Evolutionary conservation across 169 alveolate genomes (phyloP).

Genomic region (Plasmodium fragile): DNA sequence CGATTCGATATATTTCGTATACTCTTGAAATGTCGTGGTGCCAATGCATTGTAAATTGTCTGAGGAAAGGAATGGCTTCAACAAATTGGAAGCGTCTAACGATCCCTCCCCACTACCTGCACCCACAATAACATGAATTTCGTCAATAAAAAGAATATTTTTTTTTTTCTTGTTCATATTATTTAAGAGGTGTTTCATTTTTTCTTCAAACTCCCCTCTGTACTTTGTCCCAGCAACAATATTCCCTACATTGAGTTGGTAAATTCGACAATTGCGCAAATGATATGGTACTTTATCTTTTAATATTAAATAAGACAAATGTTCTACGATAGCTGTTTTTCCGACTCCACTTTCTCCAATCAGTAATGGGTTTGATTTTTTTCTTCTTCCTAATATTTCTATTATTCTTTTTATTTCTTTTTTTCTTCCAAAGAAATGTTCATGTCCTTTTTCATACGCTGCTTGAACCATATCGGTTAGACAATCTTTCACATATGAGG

Average conservation of each 20-base stretch:
- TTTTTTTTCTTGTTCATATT: conserved; percentile 88
- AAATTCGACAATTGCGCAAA: conserved; percentile 80
- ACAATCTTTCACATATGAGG: conserved; percentile 50
- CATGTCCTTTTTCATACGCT: conserved; percentile 56
- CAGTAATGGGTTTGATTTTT: conserved; percentile 85
- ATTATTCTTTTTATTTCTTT: conserved; percentile 84
- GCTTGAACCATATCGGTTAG: conserved; percentile 40
- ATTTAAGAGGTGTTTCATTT: conserved; percentile 87
- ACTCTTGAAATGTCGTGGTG: conserved; percentile 85
- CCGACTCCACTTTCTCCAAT: conserved; percentile 84
- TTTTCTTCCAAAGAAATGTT: conserved; percentile 78
- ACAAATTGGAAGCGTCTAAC: conserved; percentile 92
- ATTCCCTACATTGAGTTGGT: conserved; percentile 81
- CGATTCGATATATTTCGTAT: conserved; percentile 82
- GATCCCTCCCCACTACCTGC: conserved; percentile 91
- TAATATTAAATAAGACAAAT: conserved; percentile 71
- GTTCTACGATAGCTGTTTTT: conserved; percentile 81
- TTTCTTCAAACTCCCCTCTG: conserved; percentile 94
- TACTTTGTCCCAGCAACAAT: conserved; percentile 91
- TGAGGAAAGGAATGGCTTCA: conserved; percentile 91
- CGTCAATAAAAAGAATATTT: conserved; percentile 90
- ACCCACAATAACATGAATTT: conserved; percentile 90
- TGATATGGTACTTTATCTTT: conserved; percentile 69
- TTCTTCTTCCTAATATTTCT: conserved; percentile 86
- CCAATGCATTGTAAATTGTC: conserved; percentile 91